Evolutionary conservation across 2,329 filamentous ascomycete genomes (phyloP), one percentile per base, ranked within the genome.

Genomic region (Macrophomina tecta): DNA sequence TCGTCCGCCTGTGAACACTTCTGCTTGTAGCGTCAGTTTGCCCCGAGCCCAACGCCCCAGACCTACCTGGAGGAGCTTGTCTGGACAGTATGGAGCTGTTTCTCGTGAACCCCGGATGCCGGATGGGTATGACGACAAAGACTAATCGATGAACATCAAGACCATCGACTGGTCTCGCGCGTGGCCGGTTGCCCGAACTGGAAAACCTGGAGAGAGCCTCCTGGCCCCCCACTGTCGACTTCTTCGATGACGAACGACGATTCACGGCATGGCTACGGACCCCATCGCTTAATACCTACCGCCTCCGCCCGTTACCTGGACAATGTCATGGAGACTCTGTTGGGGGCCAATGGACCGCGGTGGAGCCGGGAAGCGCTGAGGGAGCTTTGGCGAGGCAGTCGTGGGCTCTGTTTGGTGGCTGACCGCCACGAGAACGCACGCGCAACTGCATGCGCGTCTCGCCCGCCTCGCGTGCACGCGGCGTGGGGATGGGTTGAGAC

Each of bases 361-460:
- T 61, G 42, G 56, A 61, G 56, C 56, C 56, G 56, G 28, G 56
- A 61, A 61, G 56, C 56, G 56, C 56, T 61, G 40, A 46, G 28
- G 40, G 11, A 32, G n/a, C 16, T 28, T n/a, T 49, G 32, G 42
- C 34, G 56, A 46, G 56, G 56, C 40, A 34, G 34, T 8, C 6
- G 52, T 40, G 18, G 8, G 34, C 9, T 42, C 18, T 14, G 23
- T 46, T n/a, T 36, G 23, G 46, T 34, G 45, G 58, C 58, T 62
- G 58, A 62, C 58, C 58, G 58, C 58, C 45, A 18, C n/a, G 58
- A 28, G 11, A 36, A 30, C 56, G 56, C 56, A 36, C 30, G 28
- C 23, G 56, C 55, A 14, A 4, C 34, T 40, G 51, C 32, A 32
- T 28, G 38, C 40, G 53, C 14, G 28, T 62, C 30, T 46, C 42